These are phyloP conservation scores for Ophiocordyceps unilateralis DNA, from an alignment of 2,329 filamentous ascomycete species.

Conservation along the genomic window DNA sequence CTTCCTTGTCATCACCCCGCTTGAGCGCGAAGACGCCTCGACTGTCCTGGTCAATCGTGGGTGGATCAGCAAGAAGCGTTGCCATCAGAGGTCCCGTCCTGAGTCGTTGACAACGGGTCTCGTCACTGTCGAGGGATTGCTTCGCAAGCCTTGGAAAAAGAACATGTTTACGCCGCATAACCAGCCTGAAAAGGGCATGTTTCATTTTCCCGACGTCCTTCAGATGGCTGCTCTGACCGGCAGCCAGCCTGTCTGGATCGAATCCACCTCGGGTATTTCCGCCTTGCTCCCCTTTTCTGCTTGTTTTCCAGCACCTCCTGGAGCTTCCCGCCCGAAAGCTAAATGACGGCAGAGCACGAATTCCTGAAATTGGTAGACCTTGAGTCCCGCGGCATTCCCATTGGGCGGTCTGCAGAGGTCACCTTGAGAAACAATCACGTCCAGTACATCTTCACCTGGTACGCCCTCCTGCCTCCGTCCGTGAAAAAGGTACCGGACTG, in stretches of 20 bases:
- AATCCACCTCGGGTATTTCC: constrained; percentile 73
- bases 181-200: constrained; percentile 63
- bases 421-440: constrained; percentile 92
- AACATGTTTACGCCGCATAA: constrained; percentile 96
- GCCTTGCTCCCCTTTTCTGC: background rate
- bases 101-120: constrained; percentile 51
- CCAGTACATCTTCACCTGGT: constrained; percentile 99
- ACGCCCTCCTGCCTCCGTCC: constrained; percentile 17
- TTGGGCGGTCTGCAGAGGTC: constrained; percentile 75
- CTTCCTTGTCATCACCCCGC: constrained; percentile 78
- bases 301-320: too few species aligned
- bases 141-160: constrained; percentile 87
- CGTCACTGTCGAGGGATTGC: constrained; percentile 65
- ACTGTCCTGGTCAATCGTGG: constrained; percentile 80
- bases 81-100: constrained; percentile 44
- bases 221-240: constrained; percentile 77
- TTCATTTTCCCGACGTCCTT: constrained; percentile 85
- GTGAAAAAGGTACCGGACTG: background rate
- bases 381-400: constrained; percentile 67
- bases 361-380: constrained; percentile 60
- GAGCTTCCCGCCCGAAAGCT: constrained; percentile 1
- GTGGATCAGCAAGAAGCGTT: constrained; percentile 71
- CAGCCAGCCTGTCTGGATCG: constrained; percentile 83
- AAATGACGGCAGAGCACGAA: constrained; percentile 46
- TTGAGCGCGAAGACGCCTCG: constrained; percentile 52